Evolutionary conservation across 805 yeast species (phyloP), one percentile per base, ranked within the genome.

Genomic region (Teunomyces kruisii): DNA sequence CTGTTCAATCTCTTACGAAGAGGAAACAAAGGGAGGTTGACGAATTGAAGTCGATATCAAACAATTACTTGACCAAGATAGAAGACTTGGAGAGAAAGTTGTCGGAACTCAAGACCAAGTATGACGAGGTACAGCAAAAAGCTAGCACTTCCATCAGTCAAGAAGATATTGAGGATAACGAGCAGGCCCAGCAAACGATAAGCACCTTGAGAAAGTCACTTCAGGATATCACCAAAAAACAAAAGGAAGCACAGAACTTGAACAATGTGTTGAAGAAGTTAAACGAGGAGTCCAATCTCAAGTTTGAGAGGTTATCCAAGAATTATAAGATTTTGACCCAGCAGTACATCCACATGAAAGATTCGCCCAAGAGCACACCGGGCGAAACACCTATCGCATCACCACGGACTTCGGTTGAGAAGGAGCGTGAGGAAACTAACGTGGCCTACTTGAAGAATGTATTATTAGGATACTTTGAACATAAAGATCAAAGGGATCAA

Each of bases 391-490:
- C 35, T 12, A 17, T 13, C 15, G 38, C 45, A 14, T 42, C 48
- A 5, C 59, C 59, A 13, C 75, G 72, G n/a, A 38, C 15, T 7
- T 13, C 30, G 14, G 37, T 17, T 5, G 33, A 32, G 17, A 22
- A 24, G 30, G 31, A 37, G 15, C 26, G 24, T 14, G 44, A 43
- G 19, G 43, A 39, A 27, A 52, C 59, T 17, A 85, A 81, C 54
- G 73, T 84, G 15, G 88, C 95, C 9, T 92, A 92, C 60, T 75
- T 90, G 42, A 88, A 87, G 62, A 94, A 94, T 59, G 97, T 92
- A 2, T 64, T 92, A n/a, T 68, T 92, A 2, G 97, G 97, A 2
- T 94, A 86, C 61, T 65, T 94, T 44, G 97, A 91, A 58, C 96
- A 88, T 59, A 86, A 79, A 57, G 99, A 92, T n/a, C 97, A 91